phyloP scores from a whole-genome alignment of 2,329 filamentous ascomycete genomes.

The Sphaerulina vaccinii region DNA sequence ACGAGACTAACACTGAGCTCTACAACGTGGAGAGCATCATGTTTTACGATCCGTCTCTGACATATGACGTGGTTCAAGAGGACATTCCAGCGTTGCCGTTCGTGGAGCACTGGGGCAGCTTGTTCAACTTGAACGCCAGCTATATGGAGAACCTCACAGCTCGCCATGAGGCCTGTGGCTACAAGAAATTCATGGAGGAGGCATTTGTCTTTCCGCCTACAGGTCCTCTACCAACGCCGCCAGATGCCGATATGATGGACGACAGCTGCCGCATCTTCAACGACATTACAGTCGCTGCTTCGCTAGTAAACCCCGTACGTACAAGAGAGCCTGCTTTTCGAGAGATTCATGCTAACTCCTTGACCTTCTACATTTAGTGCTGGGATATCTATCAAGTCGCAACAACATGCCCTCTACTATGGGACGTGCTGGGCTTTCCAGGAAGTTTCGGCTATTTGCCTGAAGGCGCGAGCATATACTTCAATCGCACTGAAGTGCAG shows the following conservation, averaged over 20 bases:
- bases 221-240: constrained; percentile 56
- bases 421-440: constrained; percentile 68
- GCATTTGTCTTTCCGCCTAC: constrained; percentile 69
- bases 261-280: constrained; percentile 51
- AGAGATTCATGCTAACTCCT: too few relatives aligned
- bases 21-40: constrained; percentile 68
- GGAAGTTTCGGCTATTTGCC: constrained; percentile 65
- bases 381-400: constrained; percentile 75
- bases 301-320: constrained; percentile 65
- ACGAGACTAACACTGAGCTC: constrained; percentile 63
- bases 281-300: constrained; percentile 55
- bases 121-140: constrained; percentile 65
- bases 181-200: constrained; percentile 57
- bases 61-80: constrained; percentile 51
- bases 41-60: constrained; percentile 70
- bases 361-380: too few relatives aligned
- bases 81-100: constrained; percentile 57
- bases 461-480: constrained; percentile 55
- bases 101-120: constrained; percentile 58
- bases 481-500: constrained; percentile 42
- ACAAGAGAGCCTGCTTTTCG: too few relatives aligned
- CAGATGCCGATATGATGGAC: constrained; percentile 46
- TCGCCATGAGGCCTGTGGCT: constrained; percentile 58
- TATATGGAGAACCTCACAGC: constrained; percentile 55
- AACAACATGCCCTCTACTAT: constrained; percentile 68